Evolutionary conservation across 2,329 filamentous ascomycete species (phyloP).

Genomic region (Hypoxylon rubiginosum): DNA sequence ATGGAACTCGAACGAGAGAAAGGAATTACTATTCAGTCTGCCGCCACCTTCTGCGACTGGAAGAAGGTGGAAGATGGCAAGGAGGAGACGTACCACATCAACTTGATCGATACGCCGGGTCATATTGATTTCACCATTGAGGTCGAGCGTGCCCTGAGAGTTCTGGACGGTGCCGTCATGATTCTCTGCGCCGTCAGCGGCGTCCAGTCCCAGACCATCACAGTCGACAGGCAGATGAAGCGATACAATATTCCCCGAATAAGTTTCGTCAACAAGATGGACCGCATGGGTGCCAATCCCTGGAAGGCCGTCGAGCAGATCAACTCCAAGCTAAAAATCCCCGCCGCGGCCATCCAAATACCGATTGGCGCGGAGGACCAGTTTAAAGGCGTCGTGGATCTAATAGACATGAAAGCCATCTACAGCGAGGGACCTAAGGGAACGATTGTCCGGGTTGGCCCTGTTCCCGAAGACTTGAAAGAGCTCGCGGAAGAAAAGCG

Average conservation of each 20-base stretch:
- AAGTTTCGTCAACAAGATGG: slow-evolving; percentile 99
- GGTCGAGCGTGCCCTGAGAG: slow-evolving; percentile 93
- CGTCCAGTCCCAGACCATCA: slow-evolving; percentile 98
- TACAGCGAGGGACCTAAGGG: slow-evolving; percentile 91
- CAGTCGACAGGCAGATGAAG: slow-evolving; percentile 98
- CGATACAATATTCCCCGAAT: slow-evolving; percentile 96
- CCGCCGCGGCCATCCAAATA: slow-evolving; percentile 92
- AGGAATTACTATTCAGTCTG: slow-evolving; percentile 98
- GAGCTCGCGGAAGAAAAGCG: slow-evolving; percentile 86
- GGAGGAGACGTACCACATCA: slow-evolving; percentile 95
- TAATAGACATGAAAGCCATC: slow-evolving; percentile 91
- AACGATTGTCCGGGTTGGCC: slow-evolving; percentile 80
- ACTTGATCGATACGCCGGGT: slow-evolving; percentile 97
- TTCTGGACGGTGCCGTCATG: slow-evolving; percentile 97
- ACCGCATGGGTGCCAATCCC: slow-evolving; percentile 97
- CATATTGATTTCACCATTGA: slow-evolving; percentile 99
- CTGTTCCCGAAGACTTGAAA: slow-evolving; percentile 84
- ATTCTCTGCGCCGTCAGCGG: slow-evolving; percentile 97
- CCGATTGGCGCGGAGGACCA: slow-evolving; percentile 93
- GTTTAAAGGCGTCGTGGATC: slow-evolving; percentile 91
- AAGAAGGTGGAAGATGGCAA: slow-evolving; percentile 85
- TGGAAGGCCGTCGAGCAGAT: slow-evolving; percentile 99
- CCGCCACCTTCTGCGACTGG: slow-evolving; percentile 98
- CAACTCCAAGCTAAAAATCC: slow-evolving; percentile 93
- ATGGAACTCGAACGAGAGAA: slow-evolving; percentile 99